These are phyloP conservation scores for Globisporangium carolinianum DNA, from an alignment of 352 stramenopile genomes.

Conservation along the genomic window DNA sequence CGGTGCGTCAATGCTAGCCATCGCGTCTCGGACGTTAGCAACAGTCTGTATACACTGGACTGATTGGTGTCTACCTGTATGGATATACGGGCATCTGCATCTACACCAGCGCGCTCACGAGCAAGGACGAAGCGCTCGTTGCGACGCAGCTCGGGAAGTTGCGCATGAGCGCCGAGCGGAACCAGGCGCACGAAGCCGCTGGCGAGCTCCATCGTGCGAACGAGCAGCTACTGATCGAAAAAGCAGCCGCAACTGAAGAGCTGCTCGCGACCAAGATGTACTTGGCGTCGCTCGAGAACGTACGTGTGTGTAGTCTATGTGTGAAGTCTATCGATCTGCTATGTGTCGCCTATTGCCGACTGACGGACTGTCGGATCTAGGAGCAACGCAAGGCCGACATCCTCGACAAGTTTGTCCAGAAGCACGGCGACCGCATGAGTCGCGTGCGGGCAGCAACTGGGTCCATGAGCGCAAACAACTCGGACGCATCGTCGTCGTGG, in stretches of 20 bases:
- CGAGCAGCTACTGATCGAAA: constrained; percentile 55
- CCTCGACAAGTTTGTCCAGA: constrained; percentile 72
- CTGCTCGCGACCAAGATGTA: constrained; percentile 64
- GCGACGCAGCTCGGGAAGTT: constrained; percentile 42
- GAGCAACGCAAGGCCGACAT: constrained; percentile 71
- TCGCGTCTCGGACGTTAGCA: too few species aligned
- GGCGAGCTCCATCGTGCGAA: constrained; percentile 56
- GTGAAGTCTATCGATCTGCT: background rate
- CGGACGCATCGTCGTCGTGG: constrained; percentile 22
- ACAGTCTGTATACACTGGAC: too few species aligned
- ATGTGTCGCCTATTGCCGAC: background rate
- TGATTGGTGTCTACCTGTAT: too few species aligned
- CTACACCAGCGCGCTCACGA: constrained; percentile 34
- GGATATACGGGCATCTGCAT: too few species aligned
- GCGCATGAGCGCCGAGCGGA: constrained; percentile 45
- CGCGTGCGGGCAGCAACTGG: constrained; percentile 18
- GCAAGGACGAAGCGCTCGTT: constrained; percentile 47
- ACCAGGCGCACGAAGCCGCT: constrained; percentile 45
- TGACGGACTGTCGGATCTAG: constrained; percentile 8
- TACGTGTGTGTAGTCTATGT: constrained; percentile 7
- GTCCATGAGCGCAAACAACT: background rate
- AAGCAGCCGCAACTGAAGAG: constrained; percentile 51
- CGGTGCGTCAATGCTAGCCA: constrained; percentile 21
- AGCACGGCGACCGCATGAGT: constrained; percentile 69
- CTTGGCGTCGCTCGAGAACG: constrained; percentile 56